Conservation (phyloP, 495 filamentous ascomycete species). For the Niebla homalea region DNA sequence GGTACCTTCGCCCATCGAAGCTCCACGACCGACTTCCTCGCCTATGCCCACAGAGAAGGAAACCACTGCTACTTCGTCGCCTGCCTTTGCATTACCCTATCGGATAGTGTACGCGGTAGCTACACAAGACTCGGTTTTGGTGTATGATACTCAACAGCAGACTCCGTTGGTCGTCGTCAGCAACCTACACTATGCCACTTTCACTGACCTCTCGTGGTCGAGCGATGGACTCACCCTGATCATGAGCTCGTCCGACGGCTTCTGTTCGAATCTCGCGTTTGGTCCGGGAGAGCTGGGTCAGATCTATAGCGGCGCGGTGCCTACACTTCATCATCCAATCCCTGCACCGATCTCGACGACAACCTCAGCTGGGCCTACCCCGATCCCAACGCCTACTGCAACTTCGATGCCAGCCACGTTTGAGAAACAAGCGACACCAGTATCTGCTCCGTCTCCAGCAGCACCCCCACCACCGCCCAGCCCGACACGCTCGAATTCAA, state of each 20-base stretch:
- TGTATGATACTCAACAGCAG: constrained; percentile 96
- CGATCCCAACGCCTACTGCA: constrained; percentile 44
- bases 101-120: constrained; percentile 94
- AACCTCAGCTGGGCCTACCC: constrained; percentile 51
- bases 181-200: constrained; percentile 93
- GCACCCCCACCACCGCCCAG: constrained; percentile 42
- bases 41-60: constrained; percentile 43
- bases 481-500: constrained; percentile 71
- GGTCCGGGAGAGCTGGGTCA: constrained; percentile 76
- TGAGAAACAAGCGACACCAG: constrained; percentile 22
- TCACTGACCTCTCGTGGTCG: constrained; percentile 94
- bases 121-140: constrained; percentile 87
- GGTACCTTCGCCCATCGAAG: constrained; percentile 11
- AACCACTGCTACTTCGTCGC: constrained; percentile 35
- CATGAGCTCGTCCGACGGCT: constrained; percentile 95
- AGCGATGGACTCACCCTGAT: constrained; percentile 81
- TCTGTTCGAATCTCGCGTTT: constrained; percentile 87
- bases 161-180: constrained; percentile 86
- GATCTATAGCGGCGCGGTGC: constrained; percentile 55
- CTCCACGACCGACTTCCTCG: constrained; percentile 32
- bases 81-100: constrained; percentile 77
- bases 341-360: constrained; percentile 33
- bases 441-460: constrained; percentile 1
- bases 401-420: constrained; percentile 45
- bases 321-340: constrained; percentile 34